Percentiles rank a stretch among this genome's conserved stretches.
Evolutionary conservation across 768 basidiomycete species (phyloP).

Genomic region (Gymnopilus junonius): DNA sequence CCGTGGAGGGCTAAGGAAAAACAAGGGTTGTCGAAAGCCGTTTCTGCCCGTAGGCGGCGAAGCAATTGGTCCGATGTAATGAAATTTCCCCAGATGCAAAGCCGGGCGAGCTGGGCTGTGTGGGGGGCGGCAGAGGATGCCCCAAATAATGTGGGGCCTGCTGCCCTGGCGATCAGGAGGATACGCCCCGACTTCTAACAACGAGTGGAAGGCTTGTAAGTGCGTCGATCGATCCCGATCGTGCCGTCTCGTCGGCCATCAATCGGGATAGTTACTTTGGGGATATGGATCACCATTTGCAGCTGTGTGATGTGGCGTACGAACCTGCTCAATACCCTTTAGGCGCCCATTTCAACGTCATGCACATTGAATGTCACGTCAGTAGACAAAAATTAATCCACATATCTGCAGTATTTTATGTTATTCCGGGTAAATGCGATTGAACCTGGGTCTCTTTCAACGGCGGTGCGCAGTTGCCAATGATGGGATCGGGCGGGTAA

Average conservation of each 20-base stretch:
- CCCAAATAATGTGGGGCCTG: neutral
- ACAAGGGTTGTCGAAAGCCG: neutral
- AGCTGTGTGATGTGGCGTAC: neutral
- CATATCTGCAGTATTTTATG: too few species aligned
- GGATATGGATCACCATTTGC: neutral
- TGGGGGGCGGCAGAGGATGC: neutral
- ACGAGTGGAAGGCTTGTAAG: neutral
- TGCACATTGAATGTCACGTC: neutral
- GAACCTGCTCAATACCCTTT: neutral
- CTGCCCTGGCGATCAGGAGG: neutral
- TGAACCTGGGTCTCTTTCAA: neutral
- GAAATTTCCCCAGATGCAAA: neutral
- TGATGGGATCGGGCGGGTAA: conserved; percentile 1
- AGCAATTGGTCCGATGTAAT: neutral
- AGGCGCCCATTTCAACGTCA: neutral
- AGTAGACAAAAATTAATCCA: neutral
- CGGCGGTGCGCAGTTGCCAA: neutral
- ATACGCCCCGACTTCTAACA: neutral
- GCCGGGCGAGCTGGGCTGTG: neutral
- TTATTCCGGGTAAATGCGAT: neutral
- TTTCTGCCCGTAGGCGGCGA: neutral
- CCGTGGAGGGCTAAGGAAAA: neutral
- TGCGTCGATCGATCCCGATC: conserved; percentile 1
- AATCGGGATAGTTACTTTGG: neutral
- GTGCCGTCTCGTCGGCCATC: neutral